phyloP scores from a whole-genome alignment of 164 flowering plant genomes.

The Aristolochia contorta region DNA sequence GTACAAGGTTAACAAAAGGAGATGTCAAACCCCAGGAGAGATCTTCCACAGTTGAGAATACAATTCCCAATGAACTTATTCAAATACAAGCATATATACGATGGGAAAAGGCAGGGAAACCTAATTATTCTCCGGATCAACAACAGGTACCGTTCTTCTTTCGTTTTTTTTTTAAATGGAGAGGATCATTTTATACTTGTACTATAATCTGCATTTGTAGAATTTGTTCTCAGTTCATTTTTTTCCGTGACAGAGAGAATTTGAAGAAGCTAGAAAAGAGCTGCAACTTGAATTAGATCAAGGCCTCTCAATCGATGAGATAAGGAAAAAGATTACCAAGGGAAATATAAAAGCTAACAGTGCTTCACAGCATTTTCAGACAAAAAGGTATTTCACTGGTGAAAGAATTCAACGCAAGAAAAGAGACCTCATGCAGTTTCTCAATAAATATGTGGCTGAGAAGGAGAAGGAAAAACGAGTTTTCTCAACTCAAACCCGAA shows the following conservation, averaged over 20 bases:
- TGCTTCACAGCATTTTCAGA: slow-evolving; percentile 41
- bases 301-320: slow-evolving; percentile 59
- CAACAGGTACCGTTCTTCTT: slow-evolving; percentile 38
- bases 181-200: not conserved
- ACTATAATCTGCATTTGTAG: not conserved
- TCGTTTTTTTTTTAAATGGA: not conserved
- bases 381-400: slow-evolving; percentile 24
- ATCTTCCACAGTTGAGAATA: slow-evolving; percentile 17
- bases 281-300: slow-evolving; percentile 51
- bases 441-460: slow-evolving; percentile 39
- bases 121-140: slow-evolving; percentile 53
- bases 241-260: slow-evolving; percentile 44
- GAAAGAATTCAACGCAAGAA: slow-evolving; percentile 79
- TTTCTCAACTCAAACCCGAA: slow-evolving; percentile 22
- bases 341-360: slow-evolving; percentile 46
- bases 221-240: not conserved
- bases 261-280: slow-evolving; percentile 71
- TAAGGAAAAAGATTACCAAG: slow-evolving; percentile 44
- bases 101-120: slow-evolving; percentile 91
- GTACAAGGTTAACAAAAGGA: slow-evolving; percentile 41
- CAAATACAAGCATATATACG: slow-evolving; percentile 67
- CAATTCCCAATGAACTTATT: slow-evolving; percentile 60
- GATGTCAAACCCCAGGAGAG: slow-evolving; percentile 30
- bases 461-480: slow-evolving; percentile 17
- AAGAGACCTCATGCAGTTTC: slow-evolving; percentile 57